phyloP scores from a whole-genome alignment of 345 rosid genomes.

The Brassica carinata region DNA sequence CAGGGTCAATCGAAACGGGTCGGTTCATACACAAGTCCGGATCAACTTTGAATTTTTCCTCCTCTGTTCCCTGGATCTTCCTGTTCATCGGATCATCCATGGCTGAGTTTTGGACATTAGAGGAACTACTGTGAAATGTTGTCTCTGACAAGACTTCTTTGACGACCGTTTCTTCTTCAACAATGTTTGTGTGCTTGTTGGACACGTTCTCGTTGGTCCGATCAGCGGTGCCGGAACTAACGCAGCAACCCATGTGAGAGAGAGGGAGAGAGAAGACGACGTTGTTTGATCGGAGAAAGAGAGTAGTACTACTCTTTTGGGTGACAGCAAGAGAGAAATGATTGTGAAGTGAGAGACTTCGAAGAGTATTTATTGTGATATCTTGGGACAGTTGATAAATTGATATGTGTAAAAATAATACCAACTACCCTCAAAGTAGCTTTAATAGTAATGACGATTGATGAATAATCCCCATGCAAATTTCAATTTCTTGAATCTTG shows the following conservation, averaged over 20 bases:
- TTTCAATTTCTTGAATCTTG: slow-evolving; percentile 18
- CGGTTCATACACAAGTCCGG: slow-evolving; percentile 14
- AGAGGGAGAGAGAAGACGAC: slow-evolving; percentile 3
- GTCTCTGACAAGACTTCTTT: slow-evolving; percentile 83
- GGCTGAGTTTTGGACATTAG: background rate
- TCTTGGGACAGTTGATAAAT: slow-evolving; percentile 35
- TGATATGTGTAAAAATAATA: background rate
- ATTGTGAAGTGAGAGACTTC: slow-evolving; percentile 30
- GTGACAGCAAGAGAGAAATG: slow-evolving; percentile 27
- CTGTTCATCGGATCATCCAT: slow-evolving; percentile 32
- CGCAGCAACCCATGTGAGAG: slow-evolving; percentile 75
- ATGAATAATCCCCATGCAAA: slow-evolving; percentile 28
- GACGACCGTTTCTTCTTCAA: slow-evolving; percentile 77
- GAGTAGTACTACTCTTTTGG: slow-evolving; percentile 17
- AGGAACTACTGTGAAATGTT: slow-evolving; percentile 36
- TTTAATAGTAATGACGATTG: slow-evolving; percentile 12
- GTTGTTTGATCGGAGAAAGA: slow-evolving; percentile 24
- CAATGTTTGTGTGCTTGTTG: slow-evolving; percentile 27
- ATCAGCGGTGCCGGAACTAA: slow-evolving; percentile 44
- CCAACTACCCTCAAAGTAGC: slow-evolving; percentile 21
- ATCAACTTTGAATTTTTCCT: background rate
- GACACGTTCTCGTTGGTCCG: slow-evolving; percentile 18
- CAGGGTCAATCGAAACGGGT: slow-evolving; percentile 27
- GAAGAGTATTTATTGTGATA: slow-evolving; percentile 32
- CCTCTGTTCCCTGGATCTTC: slow-evolving; percentile 31